Evolutionary conservation across 148 eudicot species (phyloP), one percentile per base, ranked within the genome.

Genomic region (Limonium bicolor): DNA sequence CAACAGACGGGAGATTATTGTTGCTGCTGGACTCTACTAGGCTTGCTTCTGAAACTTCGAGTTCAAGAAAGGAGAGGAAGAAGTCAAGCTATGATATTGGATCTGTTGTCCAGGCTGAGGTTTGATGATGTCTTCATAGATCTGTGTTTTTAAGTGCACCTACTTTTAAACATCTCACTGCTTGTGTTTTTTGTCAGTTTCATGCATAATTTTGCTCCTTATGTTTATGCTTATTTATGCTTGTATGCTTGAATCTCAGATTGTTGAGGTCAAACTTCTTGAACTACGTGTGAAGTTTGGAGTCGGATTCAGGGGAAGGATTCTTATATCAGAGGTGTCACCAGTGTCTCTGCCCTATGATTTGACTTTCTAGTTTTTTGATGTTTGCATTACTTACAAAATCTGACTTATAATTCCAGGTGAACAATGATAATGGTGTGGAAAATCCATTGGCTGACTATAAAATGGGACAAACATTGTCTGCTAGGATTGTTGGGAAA

Each of bases 251-350:
- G 22, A 2, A 41, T 23, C 56, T 19, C 61, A 78, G 93, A 66
- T 90, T 52, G 80, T 74, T 29, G 93, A 90, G 42, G 78, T 85
- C 30, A 85, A 71, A 73, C 79, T 88, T 48, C 78, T 90, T 54
- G 99, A 90, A 61, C 53, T 90, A 19, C 64, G 70, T 54, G 36
- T 90, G 47, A 90, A 90, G 75, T 85, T 90, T 71, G 99, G 99
- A 36, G 62, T 61, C 28, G 71, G 95, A 33, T 65, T 73, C 32
- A 81, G 62, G 17, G 99, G 99, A 41, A 69, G 93, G 55, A 66
- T 90, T 27, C 87, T 77, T 58, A 69, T 90, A 51, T 72, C 99
- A 19, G 99, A 90, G 93, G 78, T 78, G 50, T 50, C 2, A 30
- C n/a, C 9, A 42, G 44, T 33, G 30, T 18, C n/a, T n/a, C n/a